A percentile compares a stretch with the other conserved stretches of the same genome.
Evolutionary conservation across 768 basidiomycete genomes (phyloP).

Genomic region (Collybia mongolica): DNA sequence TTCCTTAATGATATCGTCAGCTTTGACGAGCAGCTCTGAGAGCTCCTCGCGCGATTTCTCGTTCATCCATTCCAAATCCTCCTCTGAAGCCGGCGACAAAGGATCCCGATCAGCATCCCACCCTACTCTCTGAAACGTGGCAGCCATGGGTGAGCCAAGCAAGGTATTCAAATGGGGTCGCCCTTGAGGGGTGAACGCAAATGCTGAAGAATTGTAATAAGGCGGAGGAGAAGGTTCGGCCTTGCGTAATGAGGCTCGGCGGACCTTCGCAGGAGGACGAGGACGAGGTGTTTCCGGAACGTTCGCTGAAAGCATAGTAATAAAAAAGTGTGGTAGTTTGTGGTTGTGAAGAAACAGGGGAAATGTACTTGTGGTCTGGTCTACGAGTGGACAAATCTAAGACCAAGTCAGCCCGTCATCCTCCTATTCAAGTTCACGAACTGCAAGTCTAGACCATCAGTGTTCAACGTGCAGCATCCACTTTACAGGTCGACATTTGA

Average conservation of each 20-base stretch:
- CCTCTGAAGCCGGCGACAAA: conserved; percentile 18
- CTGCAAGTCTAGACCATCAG: background rate
- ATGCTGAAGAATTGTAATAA: conserved; percentile 41
- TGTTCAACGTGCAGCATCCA: too few relatives aligned
- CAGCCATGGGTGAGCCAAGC: conserved; percentile 35
- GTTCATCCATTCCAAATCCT: conserved; percentile 45
- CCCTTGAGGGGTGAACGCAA: conserved; percentile 27
- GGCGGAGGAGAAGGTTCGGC: conserved; percentile 35
- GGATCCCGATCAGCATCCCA: conserved; percentile 17
- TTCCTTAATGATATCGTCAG: conserved; percentile 73
- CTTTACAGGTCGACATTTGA: background rate
- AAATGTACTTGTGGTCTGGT: background rate
- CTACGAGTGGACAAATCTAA: conserved; percentile 2
- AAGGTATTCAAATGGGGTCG: conserved; percentile 23
- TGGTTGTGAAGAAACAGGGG: background rate
- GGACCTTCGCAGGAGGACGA: conserved; percentile 66
- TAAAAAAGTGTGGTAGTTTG: background rate
- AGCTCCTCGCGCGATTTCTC: conserved; percentile 76
- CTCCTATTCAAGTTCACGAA: background rate
- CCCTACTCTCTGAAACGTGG: conserved; percentile 30
- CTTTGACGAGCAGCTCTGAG: conserved; percentile 64
- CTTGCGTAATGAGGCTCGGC: conserved; percentile 40
- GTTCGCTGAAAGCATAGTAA: conserved; percentile 32
- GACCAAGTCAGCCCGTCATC: conserved; percentile 5
- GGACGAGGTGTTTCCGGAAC: conserved; percentile 57